Conservation (phyloP, 164 flowering plant genomes). For the Sextonia rubra region DNA sequence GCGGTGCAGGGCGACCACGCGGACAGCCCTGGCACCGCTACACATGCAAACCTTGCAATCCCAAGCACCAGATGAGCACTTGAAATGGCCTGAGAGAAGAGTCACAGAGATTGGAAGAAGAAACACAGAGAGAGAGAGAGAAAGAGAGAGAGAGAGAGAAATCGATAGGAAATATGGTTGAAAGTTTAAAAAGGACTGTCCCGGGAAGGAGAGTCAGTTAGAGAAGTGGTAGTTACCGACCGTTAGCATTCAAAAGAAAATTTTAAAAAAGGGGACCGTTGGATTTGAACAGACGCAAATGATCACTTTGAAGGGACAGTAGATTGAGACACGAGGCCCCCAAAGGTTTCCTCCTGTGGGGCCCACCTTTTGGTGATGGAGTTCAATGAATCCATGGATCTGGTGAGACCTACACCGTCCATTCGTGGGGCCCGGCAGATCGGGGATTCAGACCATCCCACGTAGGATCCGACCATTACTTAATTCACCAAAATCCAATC, state of each 20-base stretch:
- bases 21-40: slow-evolving; percentile 1
- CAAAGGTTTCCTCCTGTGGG: too few species aligned
- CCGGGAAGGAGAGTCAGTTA: background rate
- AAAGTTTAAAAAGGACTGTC: background rate
- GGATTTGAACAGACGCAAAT: background rate
- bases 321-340: too few species aligned
- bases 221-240: background rate
- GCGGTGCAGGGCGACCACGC: background rate
- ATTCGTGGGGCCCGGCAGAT: too few species aligned
- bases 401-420: too few species aligned
- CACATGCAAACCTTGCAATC: background rate
- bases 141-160: background rate
- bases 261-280: background rate
- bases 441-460: too few species aligned
- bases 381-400: too few species aligned
- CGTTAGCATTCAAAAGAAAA: background rate
- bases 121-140: background rate
- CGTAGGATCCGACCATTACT: too few species aligned
- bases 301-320: too few species aligned
- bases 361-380: too few species aligned
- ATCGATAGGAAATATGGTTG: background rate
- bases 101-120: background rate
- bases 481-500: too few species aligned
- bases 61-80: slow-evolving; percentile 3
- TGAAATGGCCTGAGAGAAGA: background rate